Conservation (phyloP, 2,329 filamentous ascomycete species). For the Huntiella moniliformis region DNA sequence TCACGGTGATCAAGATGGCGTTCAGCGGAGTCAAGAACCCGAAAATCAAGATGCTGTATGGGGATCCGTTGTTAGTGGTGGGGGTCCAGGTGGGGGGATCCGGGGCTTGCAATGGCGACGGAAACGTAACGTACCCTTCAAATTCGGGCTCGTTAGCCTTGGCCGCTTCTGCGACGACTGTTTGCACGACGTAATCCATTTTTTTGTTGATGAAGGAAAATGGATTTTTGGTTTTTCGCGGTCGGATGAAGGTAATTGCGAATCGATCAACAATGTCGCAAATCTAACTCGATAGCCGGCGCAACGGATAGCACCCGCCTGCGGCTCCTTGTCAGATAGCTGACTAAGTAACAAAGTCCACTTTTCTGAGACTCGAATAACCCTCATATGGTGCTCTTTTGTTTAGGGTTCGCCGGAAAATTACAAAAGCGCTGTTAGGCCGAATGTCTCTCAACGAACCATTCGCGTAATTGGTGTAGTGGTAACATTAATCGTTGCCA, state of each 20-base stretch:
- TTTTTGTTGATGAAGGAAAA: background rate
- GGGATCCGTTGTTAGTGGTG: background rate
- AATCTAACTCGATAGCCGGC: too few relatives aligned
- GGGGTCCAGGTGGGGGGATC: constrained; percentile 1
- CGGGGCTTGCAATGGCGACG: background rate
- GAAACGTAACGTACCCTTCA: constrained; percentile 8
- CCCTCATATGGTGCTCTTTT: too few relatives aligned
- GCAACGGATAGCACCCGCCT: too few relatives aligned
- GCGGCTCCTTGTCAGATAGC: too few relatives aligned
- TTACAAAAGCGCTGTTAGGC: too few relatives aligned
- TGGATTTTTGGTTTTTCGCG: too few relatives aligned
- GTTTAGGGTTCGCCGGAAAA: too few relatives aligned
- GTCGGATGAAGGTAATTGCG: too few relatives aligned
- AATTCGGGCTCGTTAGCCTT: constrained; percentile 19
- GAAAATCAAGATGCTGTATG: constrained; percentile 17
- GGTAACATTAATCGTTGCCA: constrained; percentile 12
- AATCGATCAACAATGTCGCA: too few relatives aligned
- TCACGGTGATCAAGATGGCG: constrained; percentile 35
- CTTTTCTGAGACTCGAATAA: too few relatives aligned
- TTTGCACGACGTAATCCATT: constrained; percentile 41
- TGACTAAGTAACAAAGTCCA: too few relatives aligned
- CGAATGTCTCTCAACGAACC: too few relatives aligned
- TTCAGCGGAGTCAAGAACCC: constrained; percentile 43
- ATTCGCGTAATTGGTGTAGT: constrained; percentile 11
- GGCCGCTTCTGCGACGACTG: constrained; percentile 33